phyloP scores from a whole-genome alignment of 176 grass and related monocot species.

The Olyra latifolia region DNA sequence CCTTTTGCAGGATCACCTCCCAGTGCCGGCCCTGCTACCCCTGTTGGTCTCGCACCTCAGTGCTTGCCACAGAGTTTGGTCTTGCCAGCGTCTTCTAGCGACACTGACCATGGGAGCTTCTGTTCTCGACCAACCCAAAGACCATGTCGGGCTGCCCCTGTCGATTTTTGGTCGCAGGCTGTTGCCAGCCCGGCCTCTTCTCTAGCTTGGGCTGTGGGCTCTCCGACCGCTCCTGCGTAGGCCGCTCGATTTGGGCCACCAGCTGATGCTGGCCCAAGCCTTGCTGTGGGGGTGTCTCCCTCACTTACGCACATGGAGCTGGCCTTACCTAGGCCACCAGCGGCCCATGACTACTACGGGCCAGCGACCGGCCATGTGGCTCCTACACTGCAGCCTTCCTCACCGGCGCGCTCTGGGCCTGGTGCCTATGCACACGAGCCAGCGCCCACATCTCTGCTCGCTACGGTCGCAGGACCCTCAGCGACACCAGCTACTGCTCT shows the following conservation, averaged over 20 bases:
- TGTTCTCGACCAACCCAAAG: not conserved
- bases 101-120: not conserved
- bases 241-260: too few relatives aligned
- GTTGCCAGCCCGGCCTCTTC: not conserved
- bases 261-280: too few relatives aligned
- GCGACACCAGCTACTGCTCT: too few relatives aligned
- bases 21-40: not conserved
- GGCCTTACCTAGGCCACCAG: too few relatives aligned
- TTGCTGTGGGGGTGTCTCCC: too few relatives aligned
- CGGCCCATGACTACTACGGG: too few relatives aligned
- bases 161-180: not conserved
- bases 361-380: too few relatives aligned
- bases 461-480: too few relatives aligned
- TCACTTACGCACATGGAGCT: too few relatives aligned
- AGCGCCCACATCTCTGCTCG: too few relatives aligned
- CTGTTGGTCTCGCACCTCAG: not conserved
- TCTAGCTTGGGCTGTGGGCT: not conserved
- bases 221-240: not conserved
- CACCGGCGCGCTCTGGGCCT: too few relatives aligned
- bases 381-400: not conserved
- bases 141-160: not conserved
- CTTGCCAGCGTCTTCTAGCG: not conserved
- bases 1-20: not conserved
- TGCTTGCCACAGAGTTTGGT: not conserved
- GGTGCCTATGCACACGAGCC: not conserved